Evolutionary conservation across 305 asterid genomes (phyloP).

Genomic region (Plantago rigida): DNA sequence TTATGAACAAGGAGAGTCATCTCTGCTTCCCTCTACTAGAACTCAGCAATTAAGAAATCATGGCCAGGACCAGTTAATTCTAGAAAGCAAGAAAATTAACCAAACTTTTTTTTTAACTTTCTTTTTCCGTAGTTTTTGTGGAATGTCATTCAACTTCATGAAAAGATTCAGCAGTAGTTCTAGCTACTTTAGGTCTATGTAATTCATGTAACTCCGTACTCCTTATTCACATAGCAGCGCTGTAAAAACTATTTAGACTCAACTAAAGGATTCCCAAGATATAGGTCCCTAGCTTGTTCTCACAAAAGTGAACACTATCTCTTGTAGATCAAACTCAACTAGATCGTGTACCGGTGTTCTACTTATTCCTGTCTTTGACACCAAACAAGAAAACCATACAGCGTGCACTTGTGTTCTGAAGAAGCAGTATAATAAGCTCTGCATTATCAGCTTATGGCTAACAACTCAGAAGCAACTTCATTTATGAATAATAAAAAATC

Average conservation of each 20-base stretch:
- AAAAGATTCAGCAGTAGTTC: no score
- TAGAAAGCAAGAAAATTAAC: not conserved
- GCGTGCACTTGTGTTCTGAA: not conserved
- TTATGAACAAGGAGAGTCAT: not conserved
- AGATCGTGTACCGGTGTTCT: not conserved
- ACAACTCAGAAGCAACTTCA: not conserved
- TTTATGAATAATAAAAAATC: not conserved
- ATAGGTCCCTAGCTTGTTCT: not conserved
- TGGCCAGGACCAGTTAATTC: not conserved
- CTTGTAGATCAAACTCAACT: not conserved
- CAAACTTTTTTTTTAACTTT: no score
- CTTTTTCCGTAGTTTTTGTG: not conserved
- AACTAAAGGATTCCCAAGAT: not conserved
- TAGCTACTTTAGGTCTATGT: no score
- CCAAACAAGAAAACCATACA: not conserved
- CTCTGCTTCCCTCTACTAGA: not conserved
- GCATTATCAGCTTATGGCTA: not conserved
- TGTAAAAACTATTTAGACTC: not conserved
- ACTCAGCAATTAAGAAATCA: not conserved
- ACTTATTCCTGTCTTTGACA: not conserved
- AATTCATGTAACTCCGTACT: no score
- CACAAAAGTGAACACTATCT: not conserved
- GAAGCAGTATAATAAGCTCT: slow-evolving; percentile 2
- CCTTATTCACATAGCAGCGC: no score
- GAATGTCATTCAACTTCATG: not conserved